These are phyloP conservation scores for Teratosphaeria pseudoeucalypti DNA, from an alignment of 2,329 filamentous ascomycete genomes.

Conservation along the genomic window DNA sequence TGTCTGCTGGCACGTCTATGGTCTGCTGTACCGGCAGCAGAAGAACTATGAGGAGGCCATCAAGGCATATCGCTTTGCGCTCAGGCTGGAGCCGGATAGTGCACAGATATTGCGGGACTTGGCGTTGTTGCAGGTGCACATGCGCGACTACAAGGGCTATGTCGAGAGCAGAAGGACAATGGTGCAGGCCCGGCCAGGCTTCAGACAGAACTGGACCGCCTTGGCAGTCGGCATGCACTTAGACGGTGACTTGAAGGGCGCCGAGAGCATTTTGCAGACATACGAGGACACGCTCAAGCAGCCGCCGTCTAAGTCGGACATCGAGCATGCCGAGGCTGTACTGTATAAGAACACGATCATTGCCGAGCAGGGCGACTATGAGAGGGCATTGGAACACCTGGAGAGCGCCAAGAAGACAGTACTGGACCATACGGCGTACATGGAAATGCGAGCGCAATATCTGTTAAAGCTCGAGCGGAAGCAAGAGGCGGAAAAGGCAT, in stretches of 20 bases:
- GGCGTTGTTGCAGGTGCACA: conserved; percentile 87
- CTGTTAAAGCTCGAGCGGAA: conserved; percentile 65
- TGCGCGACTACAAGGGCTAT: conserved; percentile 90
- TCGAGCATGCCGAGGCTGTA: conserved; percentile 87
- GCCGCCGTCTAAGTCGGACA: conserved; percentile 63
- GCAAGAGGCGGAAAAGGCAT: conserved; percentile 72
- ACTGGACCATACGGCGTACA: conserved; percentile 71
- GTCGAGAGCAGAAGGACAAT: conserved; percentile 80
- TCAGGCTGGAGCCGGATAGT: conserved; percentile 88
- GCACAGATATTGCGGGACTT: conserved; percentile 89
- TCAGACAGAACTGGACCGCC: conserved; percentile 96
- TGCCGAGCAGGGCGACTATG: conserved; percentile 72
- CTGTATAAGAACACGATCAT: conserved; percentile 96
- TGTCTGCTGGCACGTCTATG: conserved; percentile 99
- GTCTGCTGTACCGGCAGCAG: conserved; percentile 78
- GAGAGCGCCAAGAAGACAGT: conserved; percentile 66
- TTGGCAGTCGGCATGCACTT: conserved; percentile 88
- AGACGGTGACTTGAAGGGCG: conserved; percentile 71
- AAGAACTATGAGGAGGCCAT: conserved; percentile 99
- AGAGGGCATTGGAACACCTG: conserved; percentile 78
- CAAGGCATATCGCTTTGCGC: conserved; percentile 95
- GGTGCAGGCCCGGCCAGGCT: conserved; percentile 69
- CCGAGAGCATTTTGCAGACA: conserved; percentile 80
- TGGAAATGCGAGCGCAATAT: conserved; percentile 81
- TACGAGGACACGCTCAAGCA: conserved; percentile 90